Percentiles rank a stretch among this genome's conserved stretches.
These are phyloP conservation scores for Lyophyllum atratum DNA, from an alignment of 768 basidiomycete genomes.

Conservation along the genomic window DNA sequence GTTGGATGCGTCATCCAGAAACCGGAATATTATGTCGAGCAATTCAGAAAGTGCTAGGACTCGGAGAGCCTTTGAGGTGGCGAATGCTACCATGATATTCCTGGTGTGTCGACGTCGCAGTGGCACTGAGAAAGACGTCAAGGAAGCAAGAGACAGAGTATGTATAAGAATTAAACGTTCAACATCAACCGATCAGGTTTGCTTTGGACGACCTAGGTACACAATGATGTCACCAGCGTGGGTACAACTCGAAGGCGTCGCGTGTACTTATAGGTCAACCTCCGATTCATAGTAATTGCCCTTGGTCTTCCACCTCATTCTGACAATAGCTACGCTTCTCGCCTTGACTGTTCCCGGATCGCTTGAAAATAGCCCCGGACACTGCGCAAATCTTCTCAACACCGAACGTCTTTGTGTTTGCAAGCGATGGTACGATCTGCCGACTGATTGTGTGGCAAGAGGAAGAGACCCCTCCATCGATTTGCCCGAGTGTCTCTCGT, in stretches of 20 bases:
- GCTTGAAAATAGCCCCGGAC: not conserved
- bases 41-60: slow-evolving; percentile 61
- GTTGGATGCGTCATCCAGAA: slow-evolving; percentile 42
- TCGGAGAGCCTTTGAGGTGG: slow-evolving; percentile 25
- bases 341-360: not conserved
- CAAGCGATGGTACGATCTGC: not conserved
- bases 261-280: no score
- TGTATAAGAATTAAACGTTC: not conserved
- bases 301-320: not conserved
- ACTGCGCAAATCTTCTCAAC: not conserved
- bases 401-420: not conserved
- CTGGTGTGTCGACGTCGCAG: not conserved
- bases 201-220: not conserved
- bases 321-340: not conserved
- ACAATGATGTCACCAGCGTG: not conserved
- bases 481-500: not conserved
- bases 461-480: not conserved
- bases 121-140: not conserved
- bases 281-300: no score
- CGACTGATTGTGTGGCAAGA: not conserved
- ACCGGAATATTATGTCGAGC: slow-evolving; percentile 55
- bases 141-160: no score
- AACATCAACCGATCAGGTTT: not conserved
- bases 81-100: not conserved
- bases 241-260: no score